Conservation (phyloP, 164 flowering plant genomes). For the Litsea cubeba region DNA sequence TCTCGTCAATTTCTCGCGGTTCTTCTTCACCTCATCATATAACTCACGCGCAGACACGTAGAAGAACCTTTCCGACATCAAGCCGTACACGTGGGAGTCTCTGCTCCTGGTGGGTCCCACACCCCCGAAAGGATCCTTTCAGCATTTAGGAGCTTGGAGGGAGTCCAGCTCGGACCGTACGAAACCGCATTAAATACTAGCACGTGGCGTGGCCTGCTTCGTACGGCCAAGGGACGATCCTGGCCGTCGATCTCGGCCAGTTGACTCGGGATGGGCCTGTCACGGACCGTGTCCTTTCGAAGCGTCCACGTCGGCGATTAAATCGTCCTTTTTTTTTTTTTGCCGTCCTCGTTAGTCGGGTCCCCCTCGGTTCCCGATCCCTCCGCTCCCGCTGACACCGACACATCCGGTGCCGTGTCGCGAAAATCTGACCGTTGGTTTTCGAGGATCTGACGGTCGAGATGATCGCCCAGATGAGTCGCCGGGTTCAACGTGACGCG, state of each 20-base stretch:
- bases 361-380: conserved; percentile 27
- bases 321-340: not conserved
- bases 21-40: not conserved
- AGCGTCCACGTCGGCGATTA: conserved; percentile 22
- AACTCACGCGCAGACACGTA: not conserved
- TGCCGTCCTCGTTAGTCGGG: conserved; percentile 25
- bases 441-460: conserved; percentile 5
- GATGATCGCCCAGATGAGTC: conserved; percentile 17
- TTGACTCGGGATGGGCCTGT: conserved; percentile 4
- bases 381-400: conserved; percentile 50
- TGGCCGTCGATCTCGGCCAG: conserved; percentile 21
- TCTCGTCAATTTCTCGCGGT: not conserved
- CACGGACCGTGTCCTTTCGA: conserved; percentile 7
- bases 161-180: not conserved
- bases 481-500: conserved; percentile 35
- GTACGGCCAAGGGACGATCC: conserved; percentile 8
- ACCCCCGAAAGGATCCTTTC: not conserved
- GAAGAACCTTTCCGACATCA: not conserved
- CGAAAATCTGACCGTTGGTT: conserved; percentile 15
- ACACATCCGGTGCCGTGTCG: conserved; percentile 24
- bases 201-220: conserved; percentile 2
- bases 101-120: not conserved
- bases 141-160: not conserved
- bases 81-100: not conserved
- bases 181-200: conserved; percentile 1